Conservation (phyloP, 2,329 filamentous ascomycete genomes). For the Alternaria burnsii region DNA sequence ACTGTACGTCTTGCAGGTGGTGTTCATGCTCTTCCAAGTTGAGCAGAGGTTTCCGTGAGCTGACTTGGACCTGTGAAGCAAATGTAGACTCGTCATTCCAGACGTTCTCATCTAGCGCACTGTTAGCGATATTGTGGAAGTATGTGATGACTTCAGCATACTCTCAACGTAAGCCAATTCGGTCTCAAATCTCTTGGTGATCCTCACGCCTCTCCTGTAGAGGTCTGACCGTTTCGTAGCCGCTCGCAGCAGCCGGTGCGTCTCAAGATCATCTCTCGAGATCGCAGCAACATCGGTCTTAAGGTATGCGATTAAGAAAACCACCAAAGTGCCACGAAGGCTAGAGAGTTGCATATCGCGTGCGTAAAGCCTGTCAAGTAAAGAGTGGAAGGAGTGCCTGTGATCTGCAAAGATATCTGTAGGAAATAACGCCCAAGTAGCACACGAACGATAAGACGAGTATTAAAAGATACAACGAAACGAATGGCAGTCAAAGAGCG, state of each 20-base stretch:
- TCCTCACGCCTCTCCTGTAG: constrained; percentile 34
- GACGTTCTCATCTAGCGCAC: constrained; percentile 30
- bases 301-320: constrained; percentile 27
- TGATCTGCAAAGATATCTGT: not conserved
- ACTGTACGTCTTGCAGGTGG: constrained; percentile 42
- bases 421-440: not conserved
- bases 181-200: constrained; percentile 37
- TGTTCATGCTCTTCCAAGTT: constrained; percentile 50
- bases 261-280: constrained; percentile 5
- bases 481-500: not conserved
- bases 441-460: not conserved
- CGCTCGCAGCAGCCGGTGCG: constrained; percentile 41
- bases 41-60: constrained; percentile 44
- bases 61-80: constrained; percentile 45
- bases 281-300: constrained; percentile 19
- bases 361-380: not conserved
- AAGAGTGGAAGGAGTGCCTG: not conserved
- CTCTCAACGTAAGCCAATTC: constrained; percentile 47
- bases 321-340: constrained; percentile 20
- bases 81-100: constrained; percentile 40
- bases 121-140: constrained; percentile 7
- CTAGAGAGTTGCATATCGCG: constrained; percentile 23
- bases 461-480: not conserved
- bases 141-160: constrained; percentile 17
- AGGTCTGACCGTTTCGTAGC: constrained; percentile 42